These are phyloP conservation scores for Aspergillus sp. DNA, from an alignment of 2,329 filamentous ascomycete genomes.

Conservation along the genomic window DNA sequence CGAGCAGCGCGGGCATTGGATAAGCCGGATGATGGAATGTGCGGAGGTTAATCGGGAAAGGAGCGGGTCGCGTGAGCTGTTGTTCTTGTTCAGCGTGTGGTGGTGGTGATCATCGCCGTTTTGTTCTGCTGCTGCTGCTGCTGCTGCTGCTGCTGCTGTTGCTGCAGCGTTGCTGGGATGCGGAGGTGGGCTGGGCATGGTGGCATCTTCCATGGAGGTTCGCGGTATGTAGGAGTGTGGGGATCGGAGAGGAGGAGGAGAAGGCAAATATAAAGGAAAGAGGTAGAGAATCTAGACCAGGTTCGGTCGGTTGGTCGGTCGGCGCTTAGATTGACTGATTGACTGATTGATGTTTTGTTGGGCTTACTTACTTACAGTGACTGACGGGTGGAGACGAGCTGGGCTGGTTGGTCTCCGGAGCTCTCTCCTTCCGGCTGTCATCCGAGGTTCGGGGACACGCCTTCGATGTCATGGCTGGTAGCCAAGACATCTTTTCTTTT, in stretches of 20 bases:
- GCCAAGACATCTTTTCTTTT: too few species aligned
- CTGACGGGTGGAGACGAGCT: not conserved
- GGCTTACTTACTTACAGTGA: not conserved
- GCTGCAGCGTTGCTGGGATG: too few species aligned
- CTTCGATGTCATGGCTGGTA: too few species aligned
- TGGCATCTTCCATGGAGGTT: conserved; percentile 15
- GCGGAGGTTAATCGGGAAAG: conserved; percentile 25
- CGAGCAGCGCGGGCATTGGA: conserved; percentile 78
- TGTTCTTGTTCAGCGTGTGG: not conserved
- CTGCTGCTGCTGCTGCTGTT: too few species aligned
- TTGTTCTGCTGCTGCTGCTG: not conserved
- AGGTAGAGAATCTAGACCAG: not conserved
- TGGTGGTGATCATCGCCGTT: conserved; percentile 1
- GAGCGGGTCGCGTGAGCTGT: not conserved
- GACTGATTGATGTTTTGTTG: not conserved
- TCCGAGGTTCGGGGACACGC: not conserved
- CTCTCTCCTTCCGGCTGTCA: not conserved
- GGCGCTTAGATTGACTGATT: too few species aligned
- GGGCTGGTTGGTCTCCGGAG: not conserved
- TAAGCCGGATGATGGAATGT: conserved; percentile 67
- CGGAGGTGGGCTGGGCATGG: not conserved
- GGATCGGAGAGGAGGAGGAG: not conserved
- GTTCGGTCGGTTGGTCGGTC: not conserved
- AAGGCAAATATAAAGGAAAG: not conserved
- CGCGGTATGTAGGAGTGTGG: not conserved